phyloP scores from a whole-genome alignment of 306 rosid genomes.

The Sechiopsis laciniata region DNA sequence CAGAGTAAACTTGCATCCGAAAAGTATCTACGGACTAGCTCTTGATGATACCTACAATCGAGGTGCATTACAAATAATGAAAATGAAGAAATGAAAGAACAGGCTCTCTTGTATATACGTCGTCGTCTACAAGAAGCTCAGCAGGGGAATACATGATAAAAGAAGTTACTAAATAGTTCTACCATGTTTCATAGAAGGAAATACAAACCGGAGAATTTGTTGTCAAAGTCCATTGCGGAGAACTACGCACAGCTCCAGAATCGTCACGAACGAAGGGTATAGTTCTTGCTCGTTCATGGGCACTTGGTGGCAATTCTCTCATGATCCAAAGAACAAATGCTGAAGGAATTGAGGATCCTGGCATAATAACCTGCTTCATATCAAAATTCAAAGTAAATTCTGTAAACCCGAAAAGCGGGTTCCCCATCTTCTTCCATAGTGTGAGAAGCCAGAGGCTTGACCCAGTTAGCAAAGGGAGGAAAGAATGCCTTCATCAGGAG shows the following conservation, averaged over 20 bases:
- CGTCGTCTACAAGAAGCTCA: not conserved
- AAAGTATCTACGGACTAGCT: not conserved
- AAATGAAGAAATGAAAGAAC: not conserved
- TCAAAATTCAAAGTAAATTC: constrained; percentile 16
- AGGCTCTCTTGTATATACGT: not conserved
- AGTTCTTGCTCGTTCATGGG: constrained; percentile 51
- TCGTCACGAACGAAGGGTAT: constrained; percentile 50
- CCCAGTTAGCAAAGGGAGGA: not conserved
- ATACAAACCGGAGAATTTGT: constrained; percentile 37
- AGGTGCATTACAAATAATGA: not conserved
- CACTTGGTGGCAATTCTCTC: constrained; percentile 69
- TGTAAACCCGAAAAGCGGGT: not conserved
- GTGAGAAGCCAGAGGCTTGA: not conserved
- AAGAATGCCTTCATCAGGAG: not conserved
- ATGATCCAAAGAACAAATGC: constrained; percentile 69
- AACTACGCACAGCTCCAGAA: constrained; percentile 42
- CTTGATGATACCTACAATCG: constrained; percentile 11
- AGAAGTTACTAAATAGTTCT: not conserved
- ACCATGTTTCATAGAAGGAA: not conserved
- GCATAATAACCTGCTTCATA: constrained; percentile 25
- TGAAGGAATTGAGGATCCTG: constrained; percentile 86
- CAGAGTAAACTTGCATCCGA: constrained; percentile 6
- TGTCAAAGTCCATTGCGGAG: constrained; percentile 63
- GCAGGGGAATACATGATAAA: not conserved
- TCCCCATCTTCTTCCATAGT: not conserved